Conservation (phyloP, 1,139 yeast species). For the Komagataea norvegica region DNA sequence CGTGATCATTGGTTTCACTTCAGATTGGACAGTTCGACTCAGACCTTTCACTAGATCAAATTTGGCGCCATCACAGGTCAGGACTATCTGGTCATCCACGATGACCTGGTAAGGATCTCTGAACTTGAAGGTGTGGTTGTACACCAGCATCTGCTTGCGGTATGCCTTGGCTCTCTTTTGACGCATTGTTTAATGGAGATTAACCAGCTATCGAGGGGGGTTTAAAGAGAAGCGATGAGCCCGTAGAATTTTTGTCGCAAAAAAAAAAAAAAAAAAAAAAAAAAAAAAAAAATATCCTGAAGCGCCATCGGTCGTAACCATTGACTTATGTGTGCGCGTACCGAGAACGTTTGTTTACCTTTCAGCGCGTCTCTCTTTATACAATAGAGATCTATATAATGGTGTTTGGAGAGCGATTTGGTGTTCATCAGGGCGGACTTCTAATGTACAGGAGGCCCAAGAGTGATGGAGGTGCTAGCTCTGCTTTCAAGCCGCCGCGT, state of each 20-base stretch:
- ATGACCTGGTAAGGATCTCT: slow-evolving; percentile 90
- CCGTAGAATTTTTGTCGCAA: neutral
- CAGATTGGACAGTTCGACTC: slow-evolving; percentile 76
- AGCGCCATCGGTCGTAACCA: neutral
- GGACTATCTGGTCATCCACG: slow-evolving; percentile 74
- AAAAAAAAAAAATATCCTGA: too few relatives aligned
- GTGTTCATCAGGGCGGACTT: neutral
- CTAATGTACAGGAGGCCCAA: slow-evolving; percentile 19
- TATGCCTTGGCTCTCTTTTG: slow-evolving; percentile 94
- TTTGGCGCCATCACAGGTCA: slow-evolving; percentile 59
- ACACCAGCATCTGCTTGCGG: slow-evolving; percentile 85
- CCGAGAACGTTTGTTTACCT: slow-evolving; percentile 8
- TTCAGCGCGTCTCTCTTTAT: too few relatives aligned
- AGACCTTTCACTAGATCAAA: slow-evolving; percentile 77
- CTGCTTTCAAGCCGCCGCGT: slow-evolving; percentile 25
- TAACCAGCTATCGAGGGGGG: neutral
- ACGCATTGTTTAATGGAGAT: slow-evolving; percentile 54
- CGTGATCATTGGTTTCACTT: slow-evolving; percentile 88
- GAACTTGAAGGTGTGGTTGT: slow-evolving; percentile 82
- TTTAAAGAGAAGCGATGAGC: neutral
- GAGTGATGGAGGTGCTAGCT: slow-evolving; percentile 12
- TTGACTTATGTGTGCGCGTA: neutral
- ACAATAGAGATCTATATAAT: too few relatives aligned
- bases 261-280: slow-evolving; percentile 3
- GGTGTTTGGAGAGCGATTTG: too few relatives aligned